Base-by-base conservation (phyloP, 495 filamentous ascomycete genomes). In the Xylaria venustula region DNA sequence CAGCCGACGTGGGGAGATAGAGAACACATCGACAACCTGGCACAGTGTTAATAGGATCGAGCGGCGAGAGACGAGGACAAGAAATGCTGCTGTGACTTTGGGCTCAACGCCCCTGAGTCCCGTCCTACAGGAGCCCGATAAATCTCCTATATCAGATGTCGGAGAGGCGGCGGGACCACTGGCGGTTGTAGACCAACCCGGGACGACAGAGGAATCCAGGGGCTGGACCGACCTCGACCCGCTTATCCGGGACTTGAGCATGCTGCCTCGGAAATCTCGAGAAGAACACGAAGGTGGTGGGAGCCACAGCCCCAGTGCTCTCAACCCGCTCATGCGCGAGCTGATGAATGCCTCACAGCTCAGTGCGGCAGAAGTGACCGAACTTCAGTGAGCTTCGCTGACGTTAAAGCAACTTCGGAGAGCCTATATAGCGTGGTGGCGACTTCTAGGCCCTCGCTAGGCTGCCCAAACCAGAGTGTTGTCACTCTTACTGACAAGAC, bases 221-320 rank as follows among this genome's bases (percentile, higher is more conserved):
- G 56, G 50, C 34, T 59, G 47, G 48, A 14, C 47, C n/a, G 48
- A 46, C 37, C 23, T 60, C 20, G 48, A 47, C 30, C 48, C 57
- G 14, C 47, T 51, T 34, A 60, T 60, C 23, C 26, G 37, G 40
- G 47, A 60, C 11, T 19, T 60, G 37, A 23, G 47, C 19, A 26
- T 9, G 8, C 40, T 59, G 46, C 46, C 57, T 51, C 57, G 26
- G 26, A 60, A 52, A 45, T 60, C 26, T 26, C 26, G 41, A 26
- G 57, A 52, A 22, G 19, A 44, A n/a, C 47, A 17, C 7, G 19
- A 45, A 34, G 47, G 25, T n/a, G 15, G 2, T 7, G 47, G 15
- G 28, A 42, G 47, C 9, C 12, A 19, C 30, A 20, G 26, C 11
- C 4, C 5, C 6, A 52, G 45, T 40, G 14, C 5, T n/a, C 57